Evolutionary conservation across 805 yeast genomes (phyloP).

Genomic region (Candida manassasensis): DNA sequence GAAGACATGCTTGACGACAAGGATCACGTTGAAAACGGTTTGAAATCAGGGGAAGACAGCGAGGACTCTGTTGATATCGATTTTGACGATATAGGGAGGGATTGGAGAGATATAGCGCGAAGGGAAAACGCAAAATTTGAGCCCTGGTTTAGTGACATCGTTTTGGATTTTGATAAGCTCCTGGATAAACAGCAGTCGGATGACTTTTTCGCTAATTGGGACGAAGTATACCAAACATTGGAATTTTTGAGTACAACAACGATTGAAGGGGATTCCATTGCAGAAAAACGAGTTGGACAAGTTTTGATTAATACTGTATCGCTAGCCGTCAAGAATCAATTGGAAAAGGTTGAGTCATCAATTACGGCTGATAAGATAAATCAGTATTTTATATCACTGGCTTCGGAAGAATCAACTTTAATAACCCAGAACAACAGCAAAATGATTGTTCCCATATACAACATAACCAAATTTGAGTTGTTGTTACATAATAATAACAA

Average conservation of each 20-base stretch:
- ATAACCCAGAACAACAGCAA: conserved; percentile 22
- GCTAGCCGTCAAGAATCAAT: conserved; percentile 39
- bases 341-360: conserved; percentile 1
- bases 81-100: conserved; percentile 57
- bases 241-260: conserved; percentile 20
- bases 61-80: conserved; percentile 30
- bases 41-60: conserved; percentile 13
- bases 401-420: conserved; percentile 21
- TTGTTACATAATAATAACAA: conserved; percentile 48
- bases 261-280: conserved; percentile 21
- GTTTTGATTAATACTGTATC: conserved; percentile 47
- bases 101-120: conserved; percentile 71
- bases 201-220: conserved; percentile 24
- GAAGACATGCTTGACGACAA: conserved; percentile 4
- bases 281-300: conserved; percentile 29
- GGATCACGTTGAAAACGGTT: not conserved
- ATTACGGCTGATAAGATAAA: conserved; percentile 51
- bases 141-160: conserved; percentile 15
- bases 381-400: conserved; percentile 37
- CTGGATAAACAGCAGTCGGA: conserved; percentile 18
- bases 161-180: conserved; percentile 14
- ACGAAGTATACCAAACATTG: conserved; percentile 19
- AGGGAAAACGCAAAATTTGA: conserved; percentile 42
- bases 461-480: conserved; percentile 45
- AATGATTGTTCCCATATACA: conserved; percentile 25